Conservation (phyloP, 495 filamentous ascomycete species). For the Acidomyces sp. region DNA sequence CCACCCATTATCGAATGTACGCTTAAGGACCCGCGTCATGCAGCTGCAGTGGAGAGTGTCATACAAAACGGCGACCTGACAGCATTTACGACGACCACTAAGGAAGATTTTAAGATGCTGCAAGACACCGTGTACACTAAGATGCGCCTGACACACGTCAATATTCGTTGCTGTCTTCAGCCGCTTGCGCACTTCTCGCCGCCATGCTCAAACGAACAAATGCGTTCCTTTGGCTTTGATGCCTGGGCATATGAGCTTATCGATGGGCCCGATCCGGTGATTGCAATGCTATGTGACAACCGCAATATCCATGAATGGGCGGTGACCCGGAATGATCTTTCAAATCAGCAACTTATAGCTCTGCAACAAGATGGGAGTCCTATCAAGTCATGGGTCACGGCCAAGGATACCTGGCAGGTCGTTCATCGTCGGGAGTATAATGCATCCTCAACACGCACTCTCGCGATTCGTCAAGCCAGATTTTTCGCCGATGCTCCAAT, state of each 20-base stretch:
- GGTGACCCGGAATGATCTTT: slow-evolving; percentile 48
- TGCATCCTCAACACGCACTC: slow-evolving; percentile 52
- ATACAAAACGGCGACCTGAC: slow-evolving; percentile 50
- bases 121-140: slow-evolving; percentile 38
- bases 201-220: slow-evolving; percentile 37
- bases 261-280: slow-evolving; percentile 67
- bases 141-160: slow-evolving; percentile 50
- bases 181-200: slow-evolving; percentile 39
- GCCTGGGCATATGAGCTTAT: slow-evolving; percentile 66
- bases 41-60: slow-evolving; percentile 59
- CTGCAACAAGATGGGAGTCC: slow-evolving; percentile 35
- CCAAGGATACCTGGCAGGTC: slow-evolving; percentile 44
- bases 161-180: slow-evolving; percentile 44
- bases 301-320: slow-evolving; percentile 52
- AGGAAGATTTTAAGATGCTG: slow-evolving; percentile 59
- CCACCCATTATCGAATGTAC: slow-evolving; percentile 74
- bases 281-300: slow-evolving; percentile 72
- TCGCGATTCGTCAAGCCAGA: slow-evolving; percentile 38
- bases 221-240: slow-evolving; percentile 55
- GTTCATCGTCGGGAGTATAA: slow-evolving; percentile 56
- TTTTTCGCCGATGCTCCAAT: slow-evolving; percentile 70
- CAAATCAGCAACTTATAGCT: slow-evolving; percentile 45
- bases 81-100: slow-evolving; percentile 63
- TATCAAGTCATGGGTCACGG: slow-evolving; percentile 51
- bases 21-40: slow-evolving; percentile 60